A percentile compares a stretch with the other conserved stretches of the same genome.
Evolutionary conservation across 73 alveolate species (phyloP).

Genomic region (Halteria grandinella): DNA sequence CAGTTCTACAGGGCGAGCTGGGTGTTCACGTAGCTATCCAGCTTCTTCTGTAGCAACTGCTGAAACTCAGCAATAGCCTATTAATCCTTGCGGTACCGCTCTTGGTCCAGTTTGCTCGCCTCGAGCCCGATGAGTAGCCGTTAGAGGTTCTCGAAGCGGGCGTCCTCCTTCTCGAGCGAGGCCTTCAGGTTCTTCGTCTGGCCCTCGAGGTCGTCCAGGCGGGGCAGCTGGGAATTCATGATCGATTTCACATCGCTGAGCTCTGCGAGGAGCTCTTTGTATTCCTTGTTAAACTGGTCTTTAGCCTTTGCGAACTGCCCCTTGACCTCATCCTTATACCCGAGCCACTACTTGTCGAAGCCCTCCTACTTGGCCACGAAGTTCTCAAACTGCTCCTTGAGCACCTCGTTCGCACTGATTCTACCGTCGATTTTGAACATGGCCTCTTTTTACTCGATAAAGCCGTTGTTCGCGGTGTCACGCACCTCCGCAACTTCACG

Average conservation of each 20-base stretch:
- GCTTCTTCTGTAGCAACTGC: background rate
- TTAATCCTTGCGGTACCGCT: slow-evolving; percentile 19
- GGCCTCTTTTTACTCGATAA: too few species aligned
- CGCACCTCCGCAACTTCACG: slow-evolving; percentile 29
- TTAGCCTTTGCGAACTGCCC: too few species aligned
- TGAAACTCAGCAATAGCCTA: slow-evolving; percentile 23
- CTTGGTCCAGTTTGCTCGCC: background rate
- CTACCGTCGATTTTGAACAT: slow-evolving; percentile 14
- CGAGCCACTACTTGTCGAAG: too few species aligned
- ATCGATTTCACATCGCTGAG: background rate
- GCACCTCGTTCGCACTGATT: too few species aligned
- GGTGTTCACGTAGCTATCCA: slow-evolving; percentile 16
- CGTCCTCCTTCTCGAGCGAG: background rate
- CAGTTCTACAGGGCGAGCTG: slow-evolving; percentile 33
- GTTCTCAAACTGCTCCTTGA: too few species aligned
- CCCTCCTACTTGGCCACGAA: too few species aligned
- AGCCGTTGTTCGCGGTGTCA: slow-evolving; percentile 31
- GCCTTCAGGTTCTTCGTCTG: slow-evolving; percentile 12
- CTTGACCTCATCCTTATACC: too few species aligned
- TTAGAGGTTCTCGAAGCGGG: background rate
- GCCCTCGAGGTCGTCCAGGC: slow-evolving; percentile 8
- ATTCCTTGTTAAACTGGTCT: slow-evolving; percentile 47
- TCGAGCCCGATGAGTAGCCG: background rate
- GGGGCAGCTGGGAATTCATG: too few species aligned
- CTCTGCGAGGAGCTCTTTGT: background rate